phyloP scores from a whole-genome alignment of 495 filamentous ascomycete species.

The Penicillium parvum region DNA sequence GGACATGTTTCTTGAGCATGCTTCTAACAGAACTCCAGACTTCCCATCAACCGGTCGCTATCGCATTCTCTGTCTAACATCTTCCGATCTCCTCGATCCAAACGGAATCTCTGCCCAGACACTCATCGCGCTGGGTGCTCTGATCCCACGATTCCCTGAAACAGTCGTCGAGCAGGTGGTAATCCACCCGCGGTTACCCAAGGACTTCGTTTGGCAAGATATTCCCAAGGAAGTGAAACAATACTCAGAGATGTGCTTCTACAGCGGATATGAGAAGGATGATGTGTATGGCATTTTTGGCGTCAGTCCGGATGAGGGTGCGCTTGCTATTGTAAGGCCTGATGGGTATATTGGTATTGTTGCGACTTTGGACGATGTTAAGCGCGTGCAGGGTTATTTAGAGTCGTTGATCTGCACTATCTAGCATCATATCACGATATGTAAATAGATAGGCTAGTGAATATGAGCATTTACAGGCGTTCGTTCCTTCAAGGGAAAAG shows the following conservation, averaged over 20 bases:
- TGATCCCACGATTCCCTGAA: slow-evolving; percentile 40
- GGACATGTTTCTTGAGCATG: background rate
- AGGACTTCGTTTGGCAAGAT: slow-evolving; percentile 51
- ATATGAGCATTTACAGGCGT: too few relatives aligned
- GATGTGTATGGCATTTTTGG: slow-evolving; percentile 63
- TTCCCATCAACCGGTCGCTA: slow-evolving; percentile 43
- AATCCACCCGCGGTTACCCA: slow-evolving; percentile 51
- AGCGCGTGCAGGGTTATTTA: slow-evolving; percentile 36
- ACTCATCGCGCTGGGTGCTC: slow-evolving; percentile 33
- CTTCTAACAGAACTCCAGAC: slow-evolving; percentile 17
- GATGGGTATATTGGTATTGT: slow-evolving; percentile 64
- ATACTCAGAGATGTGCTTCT: slow-evolving; percentile 53
- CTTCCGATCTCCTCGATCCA: slow-evolving; percentile 28
- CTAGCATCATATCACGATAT: slow-evolving; percentile 6
- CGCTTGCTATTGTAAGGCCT: slow-evolving; percentile 56
- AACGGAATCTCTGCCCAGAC: slow-evolving; percentile 25
- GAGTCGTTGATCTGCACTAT: slow-evolving; percentile 20
- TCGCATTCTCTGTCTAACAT: slow-evolving; percentile 43
- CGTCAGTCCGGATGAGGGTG: slow-evolving; percentile 54
- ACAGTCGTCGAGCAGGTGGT: slow-evolving; percentile 56
- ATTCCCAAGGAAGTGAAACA: slow-evolving; percentile 55
- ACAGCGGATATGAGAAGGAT: slow-evolving; percentile 64
- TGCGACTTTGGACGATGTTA: slow-evolving; percentile 51
- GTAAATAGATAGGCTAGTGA: too few relatives aligned
- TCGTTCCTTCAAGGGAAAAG: too few relatives aligned